Evolutionary conservation across 2,329 filamentous ascomycete species (phyloP).

Genomic region (Pseudopithomyces chartarum): DNA sequence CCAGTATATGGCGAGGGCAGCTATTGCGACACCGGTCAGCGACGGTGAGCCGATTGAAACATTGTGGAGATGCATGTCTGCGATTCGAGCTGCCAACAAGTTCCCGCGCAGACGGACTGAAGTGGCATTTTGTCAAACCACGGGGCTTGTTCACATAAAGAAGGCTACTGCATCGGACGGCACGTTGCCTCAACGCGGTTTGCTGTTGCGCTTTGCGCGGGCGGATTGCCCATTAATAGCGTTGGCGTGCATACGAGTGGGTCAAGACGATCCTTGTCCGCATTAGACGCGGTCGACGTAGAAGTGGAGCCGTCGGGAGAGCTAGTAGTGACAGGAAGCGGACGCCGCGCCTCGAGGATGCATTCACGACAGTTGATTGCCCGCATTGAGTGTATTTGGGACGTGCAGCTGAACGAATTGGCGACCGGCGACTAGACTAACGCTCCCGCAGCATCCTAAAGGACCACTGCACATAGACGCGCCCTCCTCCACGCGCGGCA

Average conservation of each 20-base stretch:
- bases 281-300: neutral
- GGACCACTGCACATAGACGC: neutral
- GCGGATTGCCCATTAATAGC: neutral
- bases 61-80: conserved; percentile 19
- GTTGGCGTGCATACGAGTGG: neutral
- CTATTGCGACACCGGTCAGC: conserved; percentile 15
- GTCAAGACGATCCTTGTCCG: too few relatives aligned
- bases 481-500: neutral
- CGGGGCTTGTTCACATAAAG: neutral
- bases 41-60: conserved; percentile 12
- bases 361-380: neutral
- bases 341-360: neutral
- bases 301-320: neutral
- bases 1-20: conserved; percentile 20
- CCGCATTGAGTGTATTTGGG: neutral
- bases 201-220: neutral
- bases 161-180: neutral
- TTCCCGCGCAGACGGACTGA: neutral
- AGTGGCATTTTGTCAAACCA: conserved; percentile 5
- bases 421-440: neutral
- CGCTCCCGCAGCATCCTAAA: neutral
- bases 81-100: neutral
- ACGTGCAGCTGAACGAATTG: neutral
- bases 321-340: neutral
- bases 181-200: neutral